Evolutionary conservation across 306 rosid genomes (phyloP).

Genomic region (Pachyrhizus erosus): DNA sequence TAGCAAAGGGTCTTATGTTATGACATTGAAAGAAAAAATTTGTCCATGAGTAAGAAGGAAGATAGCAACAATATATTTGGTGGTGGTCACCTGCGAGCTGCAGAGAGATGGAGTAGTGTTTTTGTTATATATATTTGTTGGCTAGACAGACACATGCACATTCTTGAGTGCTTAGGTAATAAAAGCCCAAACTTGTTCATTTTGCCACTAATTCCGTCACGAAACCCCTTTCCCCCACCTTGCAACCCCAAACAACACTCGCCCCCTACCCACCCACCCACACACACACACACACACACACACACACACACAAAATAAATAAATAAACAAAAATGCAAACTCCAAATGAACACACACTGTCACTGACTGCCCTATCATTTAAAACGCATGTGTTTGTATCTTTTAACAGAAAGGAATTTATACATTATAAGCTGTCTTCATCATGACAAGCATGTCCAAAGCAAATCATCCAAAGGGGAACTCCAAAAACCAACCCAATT

Average conservation of each 20-base stretch:
- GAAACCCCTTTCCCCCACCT: not conserved
- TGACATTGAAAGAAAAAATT: slow-evolving; percentile 39
- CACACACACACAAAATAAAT: not conserved
- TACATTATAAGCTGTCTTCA: slow-evolving; percentile 46
- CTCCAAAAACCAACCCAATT: slow-evolving; percentile 25
- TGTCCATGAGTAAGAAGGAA: slow-evolving; percentile 56
- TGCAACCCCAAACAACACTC: not conserved
- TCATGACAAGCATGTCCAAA: slow-evolving; percentile 58
- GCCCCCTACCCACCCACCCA: not conserved
- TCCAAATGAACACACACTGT: slow-evolving; percentile 29
- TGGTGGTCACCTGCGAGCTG: slow-evolving; percentile 46
- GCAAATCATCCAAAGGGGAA: slow-evolving; percentile 36
- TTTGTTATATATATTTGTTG: no score
- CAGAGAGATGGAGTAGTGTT: no score
- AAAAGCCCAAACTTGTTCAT: slow-evolving; percentile 14
- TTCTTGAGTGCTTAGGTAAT: slow-evolving; percentile 35
- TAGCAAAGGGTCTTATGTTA: no score
- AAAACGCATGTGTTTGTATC: slow-evolving; percentile 36
- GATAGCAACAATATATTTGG: slow-evolving; percentile 52
- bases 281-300: not conserved
- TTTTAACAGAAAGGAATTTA: slow-evolving; percentile 50
- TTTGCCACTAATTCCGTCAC: slow-evolving; percentile 30
- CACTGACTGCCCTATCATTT: slow-evolving; percentile 33
- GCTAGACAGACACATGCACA: slow-evolving; percentile 9
- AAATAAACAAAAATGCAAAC: not conserved